phyloP scores from a whole-genome alignment of 495 filamentous ascomycete genomes.

The Hyaloscypha finlandica region DNA sequence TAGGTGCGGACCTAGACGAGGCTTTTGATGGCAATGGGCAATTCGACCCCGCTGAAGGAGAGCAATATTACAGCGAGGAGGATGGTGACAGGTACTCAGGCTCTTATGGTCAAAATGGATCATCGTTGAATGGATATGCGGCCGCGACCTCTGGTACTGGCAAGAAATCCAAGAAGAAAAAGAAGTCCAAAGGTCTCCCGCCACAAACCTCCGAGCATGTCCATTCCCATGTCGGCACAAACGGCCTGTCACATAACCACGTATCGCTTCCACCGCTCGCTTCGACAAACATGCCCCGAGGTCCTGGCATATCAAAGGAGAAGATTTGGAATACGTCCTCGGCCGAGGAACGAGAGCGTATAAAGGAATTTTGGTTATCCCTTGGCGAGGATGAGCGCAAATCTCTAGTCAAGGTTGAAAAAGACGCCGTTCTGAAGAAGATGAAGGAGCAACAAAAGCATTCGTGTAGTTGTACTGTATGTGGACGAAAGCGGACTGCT shows the following conservation, averaged over 20 bases:
- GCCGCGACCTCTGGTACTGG: constrained; percentile 30
- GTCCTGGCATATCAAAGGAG: constrained; percentile 62
- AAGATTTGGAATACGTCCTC: constrained; percentile 97
- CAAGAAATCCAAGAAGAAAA: constrained; percentile 69
- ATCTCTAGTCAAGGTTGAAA: constrained; percentile 95
- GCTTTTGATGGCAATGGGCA: constrained; percentile 24
- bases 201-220: constrained; percentile 9
- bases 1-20: constrained; percentile 29
- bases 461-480: constrained; percentile 97
- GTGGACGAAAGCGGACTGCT: constrained; percentile 91
- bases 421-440: constrained; percentile 95
- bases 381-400: constrained; percentile 91
- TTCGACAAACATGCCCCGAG: constrained; percentile 40
- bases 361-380: constrained; percentile 98
- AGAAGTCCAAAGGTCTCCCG: constrained; percentile 45
- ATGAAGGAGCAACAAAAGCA: constrained; percentile 99
- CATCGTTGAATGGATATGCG: constrained; percentile 32
- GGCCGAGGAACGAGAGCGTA: constrained; percentile 90
- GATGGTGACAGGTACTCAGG: constrained; percentile 49
- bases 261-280: constrained; percentile 28
- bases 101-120: constrained; percentile 36
- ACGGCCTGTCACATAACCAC: constrained; percentile 32
- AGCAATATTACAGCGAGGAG: constrained; percentile 47
- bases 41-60: constrained; percentile 38
- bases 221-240: constrained; percentile 29